Percentiles rank a stretch among this genome's conserved stretches.
phyloP scores from a whole-genome alignment of 306 rosid species.

The Pterocarpus macrocarpus region DNA sequence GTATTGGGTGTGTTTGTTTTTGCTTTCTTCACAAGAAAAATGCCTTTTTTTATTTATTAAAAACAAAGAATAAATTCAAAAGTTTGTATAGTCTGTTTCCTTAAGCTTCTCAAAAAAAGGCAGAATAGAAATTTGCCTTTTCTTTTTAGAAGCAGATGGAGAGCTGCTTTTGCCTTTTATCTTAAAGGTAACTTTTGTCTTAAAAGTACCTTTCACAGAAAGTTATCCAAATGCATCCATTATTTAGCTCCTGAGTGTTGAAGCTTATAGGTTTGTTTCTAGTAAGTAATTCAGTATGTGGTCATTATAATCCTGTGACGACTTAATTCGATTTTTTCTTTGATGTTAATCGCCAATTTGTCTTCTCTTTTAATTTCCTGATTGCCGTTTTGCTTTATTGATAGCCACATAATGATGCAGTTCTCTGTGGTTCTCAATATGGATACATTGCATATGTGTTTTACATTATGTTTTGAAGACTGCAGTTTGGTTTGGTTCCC shows the following conservation, averaged over 20 bases:
- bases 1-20: neutral
- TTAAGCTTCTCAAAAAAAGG: too few species aligned
- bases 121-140: too few species aligned
- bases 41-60: neutral
- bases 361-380: neutral
- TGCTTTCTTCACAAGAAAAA: too few species aligned
- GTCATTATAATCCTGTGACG: neutral
- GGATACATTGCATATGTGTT: constrained; percentile 20
- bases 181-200: too few species aligned
- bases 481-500: neutral
- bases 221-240: too few species aligned
- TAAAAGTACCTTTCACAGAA: too few species aligned
- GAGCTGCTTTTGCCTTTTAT: too few species aligned
- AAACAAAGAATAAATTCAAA: too few species aligned
- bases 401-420: neutral
- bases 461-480: neutral
- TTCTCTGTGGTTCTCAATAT: neutral
- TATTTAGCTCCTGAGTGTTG: neutral
- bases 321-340: neutral
- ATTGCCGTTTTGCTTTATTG: neutral
- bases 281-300: neutral
- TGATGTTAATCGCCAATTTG: neutral
- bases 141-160: too few species aligned
- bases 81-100: too few species aligned
- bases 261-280: neutral